Evolutionary conservation across 495 filamentous ascomycete genomes (phyloP).

Genomic region (Hypoxylon fragiforme): DNA sequence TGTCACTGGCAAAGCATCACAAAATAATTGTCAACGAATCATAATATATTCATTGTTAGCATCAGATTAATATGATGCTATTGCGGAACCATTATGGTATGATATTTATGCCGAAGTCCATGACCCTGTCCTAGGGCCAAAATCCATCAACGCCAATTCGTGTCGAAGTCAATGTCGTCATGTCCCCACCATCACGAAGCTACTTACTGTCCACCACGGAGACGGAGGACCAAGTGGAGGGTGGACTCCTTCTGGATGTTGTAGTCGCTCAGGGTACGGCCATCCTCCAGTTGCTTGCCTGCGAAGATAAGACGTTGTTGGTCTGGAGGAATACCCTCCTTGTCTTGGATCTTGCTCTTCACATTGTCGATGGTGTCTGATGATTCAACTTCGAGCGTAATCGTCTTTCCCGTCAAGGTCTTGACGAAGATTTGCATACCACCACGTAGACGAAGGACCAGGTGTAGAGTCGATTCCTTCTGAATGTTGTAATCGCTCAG

Average conservation of each 20-base stretch:
- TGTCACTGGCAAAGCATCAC: not conserved
- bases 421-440: constrained; percentile 98
- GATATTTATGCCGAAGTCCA: constrained; percentile 18
- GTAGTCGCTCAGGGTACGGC: constrained; percentile 82
- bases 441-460: constrained; percentile 95
- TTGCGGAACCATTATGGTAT: constrained; percentile 13
- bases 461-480: constrained; percentile 96
- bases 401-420: constrained; percentile 91
- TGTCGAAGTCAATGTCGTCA: constrained; percentile 27
- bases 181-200: constrained; percentile 12
- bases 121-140: constrained; percentile 15
- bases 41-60: constrained; percentile 19
- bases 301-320: constrained; percentile 90
- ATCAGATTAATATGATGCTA: constrained; percentile 16
- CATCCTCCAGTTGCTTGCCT: constrained; percentile 89
- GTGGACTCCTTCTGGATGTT: constrained; percentile 95
- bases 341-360: constrained; percentile 90
- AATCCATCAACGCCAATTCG: constrained; percentile 32
- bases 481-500: constrained; percentile 98
- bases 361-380: constrained; percentile 94
- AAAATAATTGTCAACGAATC: constrained; percentile 1
- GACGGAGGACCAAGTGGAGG: constrained; percentile 82
- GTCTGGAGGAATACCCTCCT: constrained; percentile 88
- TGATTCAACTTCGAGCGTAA: constrained; percentile 85
- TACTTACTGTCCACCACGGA: constrained; percentile 77